Base-by-base conservation (phyloP, 2,329 filamentous ascomycete genomes). In the Bipolaris cookei region DNA sequence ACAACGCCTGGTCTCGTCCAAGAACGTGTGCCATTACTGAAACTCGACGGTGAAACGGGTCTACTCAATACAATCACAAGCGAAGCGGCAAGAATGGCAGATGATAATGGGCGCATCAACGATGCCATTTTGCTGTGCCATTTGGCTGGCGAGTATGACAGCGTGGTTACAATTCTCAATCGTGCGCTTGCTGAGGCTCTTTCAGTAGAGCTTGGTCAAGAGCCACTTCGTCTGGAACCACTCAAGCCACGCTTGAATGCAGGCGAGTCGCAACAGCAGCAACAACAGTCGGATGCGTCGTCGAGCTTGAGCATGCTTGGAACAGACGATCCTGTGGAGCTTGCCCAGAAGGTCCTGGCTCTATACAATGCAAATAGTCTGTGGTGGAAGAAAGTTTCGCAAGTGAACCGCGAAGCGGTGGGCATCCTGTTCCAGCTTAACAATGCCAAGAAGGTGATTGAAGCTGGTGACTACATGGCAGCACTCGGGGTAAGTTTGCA, bases 71-170 rank as follows among this genome's bases (percentile, higher is more conserved):
- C 89, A n/a, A 94, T 99, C 68, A 98, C 94, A 1, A 83, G 95
- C 41, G 92, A 97, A 76, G 95, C 95, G 7, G 95, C 95, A 38
- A 89, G 90, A 63, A 91, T 93, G 70, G 95, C 95, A 4, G 94
- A 99, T 67, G 94, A 98, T 75, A 96, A 94, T 68, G 94, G 95
- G 37, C 87, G 96, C 47, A 92, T 90, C 1, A 96, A 94, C 0
- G 95, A 99, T 77, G 93, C 96, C 2, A 94, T 98, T 13, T 83
- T 99, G 48, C 83, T 99, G 49, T 98, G 96, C 76, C 94, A 99
- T 76, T 83, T 99, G 41, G 94, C 95, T 0, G 91, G 92, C 70
- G 93, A 99, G 75, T 98, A 96, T 74, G 92, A 99, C 75, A 92
- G 88, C 51, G 96, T 98, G n/a, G 87, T 97, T 41, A 82, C 86